Percentiles rank a stretch among this genome's conserved stretches.
phyloP scores from a whole-genome alignment of 164 flowering plant genomes.

The Euptelea pleiosperma region DNA sequence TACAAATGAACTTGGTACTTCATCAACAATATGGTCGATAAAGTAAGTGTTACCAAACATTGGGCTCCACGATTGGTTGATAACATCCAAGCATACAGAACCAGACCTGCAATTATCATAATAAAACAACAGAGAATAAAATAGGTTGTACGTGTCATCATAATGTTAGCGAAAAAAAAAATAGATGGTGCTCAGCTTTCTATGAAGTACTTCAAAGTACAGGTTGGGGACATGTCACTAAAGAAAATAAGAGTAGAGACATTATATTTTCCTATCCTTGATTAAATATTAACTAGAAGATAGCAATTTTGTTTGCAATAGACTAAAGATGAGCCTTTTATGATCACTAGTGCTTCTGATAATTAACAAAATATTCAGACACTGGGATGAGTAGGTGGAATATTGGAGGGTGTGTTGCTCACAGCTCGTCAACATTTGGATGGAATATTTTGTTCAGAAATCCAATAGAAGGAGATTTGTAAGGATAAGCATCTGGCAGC shows the following conservation, averaged over 20 bases:
- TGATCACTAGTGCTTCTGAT: neutral
- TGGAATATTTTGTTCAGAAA: constrained; percentile 91
- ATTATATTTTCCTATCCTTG: no score
- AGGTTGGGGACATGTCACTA: neutral
- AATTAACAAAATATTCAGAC: no score
- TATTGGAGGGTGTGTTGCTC: no score
- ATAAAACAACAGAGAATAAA: no score
- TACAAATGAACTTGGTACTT: neutral
- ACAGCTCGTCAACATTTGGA: constrained; percentile 96
- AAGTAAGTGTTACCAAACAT: constrained; percentile 72
- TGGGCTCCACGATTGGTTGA: constrained; percentile 97
- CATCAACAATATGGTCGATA: neutral
- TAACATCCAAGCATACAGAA: constrained; percentile 97
- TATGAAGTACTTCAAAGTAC: neutral
- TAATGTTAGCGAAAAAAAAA: neutral
- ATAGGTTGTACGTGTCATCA: no score
- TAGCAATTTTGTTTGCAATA: no score
- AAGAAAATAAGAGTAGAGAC: no score
- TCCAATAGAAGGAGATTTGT: constrained; percentile 93
- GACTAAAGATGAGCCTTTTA: no score
- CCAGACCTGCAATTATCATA: constrained; percentile 66
- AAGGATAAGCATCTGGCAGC: constrained; percentile 94
- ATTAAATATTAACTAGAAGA: no score
- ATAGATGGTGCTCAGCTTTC: neutral
- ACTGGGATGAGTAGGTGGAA: no score